These are phyloP conservation scores for Physaria fendleri DNA, from an alignment of 345 rosid species.

Conservation along the genomic window DNA sequence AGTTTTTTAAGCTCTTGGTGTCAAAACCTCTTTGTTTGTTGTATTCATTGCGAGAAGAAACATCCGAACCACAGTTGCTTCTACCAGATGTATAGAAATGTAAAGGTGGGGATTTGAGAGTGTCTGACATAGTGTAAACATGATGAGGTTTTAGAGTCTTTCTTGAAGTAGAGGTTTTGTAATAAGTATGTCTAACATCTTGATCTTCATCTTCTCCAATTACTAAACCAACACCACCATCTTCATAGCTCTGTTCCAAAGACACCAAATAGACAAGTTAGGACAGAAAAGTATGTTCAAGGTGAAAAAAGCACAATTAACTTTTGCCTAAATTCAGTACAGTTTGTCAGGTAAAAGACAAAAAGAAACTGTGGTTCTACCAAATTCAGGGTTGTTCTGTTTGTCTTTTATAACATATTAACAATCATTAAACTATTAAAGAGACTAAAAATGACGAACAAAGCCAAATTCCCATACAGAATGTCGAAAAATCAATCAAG, in stretches of 20 bases:
- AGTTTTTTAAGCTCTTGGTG: conserved; percentile 39
- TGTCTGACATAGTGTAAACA: conserved; percentile 46
- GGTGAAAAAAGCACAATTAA: background rate
- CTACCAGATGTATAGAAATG: conserved; percentile 21
- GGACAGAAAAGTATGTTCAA: conserved; percentile 8
- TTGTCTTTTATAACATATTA: conserved; percentile 8
- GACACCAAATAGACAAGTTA: background rate
- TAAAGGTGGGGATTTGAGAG: conserved; percentile 34
- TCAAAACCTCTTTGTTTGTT: conserved; percentile 52
- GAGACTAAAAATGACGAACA: background rate
- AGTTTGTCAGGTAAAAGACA: conserved; percentile 15
- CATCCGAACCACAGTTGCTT: conserved; percentile 47
- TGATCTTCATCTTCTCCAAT: conserved; percentile 36
- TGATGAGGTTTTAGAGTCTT: no score
- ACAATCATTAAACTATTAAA: conserved; percentile 12
- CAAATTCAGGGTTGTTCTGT: conserved; percentile 25
- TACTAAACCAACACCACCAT: conserved; percentile 41
- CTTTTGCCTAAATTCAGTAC: no score
- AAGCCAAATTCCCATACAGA: conserved; percentile 19
- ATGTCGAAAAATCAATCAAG: conserved; percentile 9
- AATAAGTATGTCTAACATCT: conserved; percentile 34
- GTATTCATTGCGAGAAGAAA: no score
- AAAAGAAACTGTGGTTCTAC: conserved; percentile 25
- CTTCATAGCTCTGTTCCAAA: conserved; percentile 73
- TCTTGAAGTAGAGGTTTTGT: conserved; percentile 47